Percentiles rank a stretch among this genome's conserved stretches.
These are phyloP conservation scores for Lithohypha guttulata DNA, from an alignment of 2,329 filamentous ascomycete genomes.

Conservation along the genomic window DNA sequence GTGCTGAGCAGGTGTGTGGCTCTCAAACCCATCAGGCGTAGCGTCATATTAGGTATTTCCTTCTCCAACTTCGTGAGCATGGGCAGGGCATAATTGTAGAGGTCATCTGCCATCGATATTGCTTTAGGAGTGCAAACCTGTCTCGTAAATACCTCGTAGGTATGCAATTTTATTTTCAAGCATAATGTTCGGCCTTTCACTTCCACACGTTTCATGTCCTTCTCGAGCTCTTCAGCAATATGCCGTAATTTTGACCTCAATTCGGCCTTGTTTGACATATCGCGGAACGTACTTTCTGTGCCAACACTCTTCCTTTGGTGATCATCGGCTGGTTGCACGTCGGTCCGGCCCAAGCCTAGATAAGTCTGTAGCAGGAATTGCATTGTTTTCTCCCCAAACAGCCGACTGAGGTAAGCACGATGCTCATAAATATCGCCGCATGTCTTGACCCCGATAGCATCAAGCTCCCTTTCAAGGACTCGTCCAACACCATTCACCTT, in stretches of 20 bases:
- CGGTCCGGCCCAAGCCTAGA: constrained; percentile 75
- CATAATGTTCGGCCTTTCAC: constrained; percentile 86
- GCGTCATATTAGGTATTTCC: constrained; percentile 65
- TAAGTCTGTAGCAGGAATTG: constrained; percentile 77
- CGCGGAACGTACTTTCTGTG: constrained; percentile 82
- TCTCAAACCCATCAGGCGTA: constrained; percentile 78
- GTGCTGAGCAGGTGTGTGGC: constrained; percentile 80
- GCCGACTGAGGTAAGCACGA: constrained; percentile 58
- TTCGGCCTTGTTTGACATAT: constrained; percentile 58
- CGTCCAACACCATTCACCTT: constrained; percentile 94
- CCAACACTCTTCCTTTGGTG: constrained; percentile 89
- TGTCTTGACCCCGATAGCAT: constrained; percentile 74
- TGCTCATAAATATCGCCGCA: constrained; percentile 79
- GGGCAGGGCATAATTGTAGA: constrained; percentile 70
- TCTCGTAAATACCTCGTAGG: constrained; percentile 80
- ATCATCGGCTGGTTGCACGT: constrained; percentile 74
- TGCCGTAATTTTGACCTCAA: constrained; percentile 67
- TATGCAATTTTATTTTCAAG: constrained; percentile 87
- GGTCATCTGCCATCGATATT: constrained; percentile 62
- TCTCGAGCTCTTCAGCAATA: constrained; percentile 76
- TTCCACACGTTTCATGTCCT: constrained; percentile 66
- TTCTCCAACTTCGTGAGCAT: constrained; percentile 77
- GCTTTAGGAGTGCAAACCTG: constrained; percentile 67
- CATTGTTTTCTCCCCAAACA: constrained; percentile 88
- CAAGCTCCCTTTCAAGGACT: constrained; percentile 82